Evolutionary conservation across 176 grass and related monocot species (phyloP), one percentile per base, ranked within the genome.

Genomic region (Poa pratensis): DNA sequence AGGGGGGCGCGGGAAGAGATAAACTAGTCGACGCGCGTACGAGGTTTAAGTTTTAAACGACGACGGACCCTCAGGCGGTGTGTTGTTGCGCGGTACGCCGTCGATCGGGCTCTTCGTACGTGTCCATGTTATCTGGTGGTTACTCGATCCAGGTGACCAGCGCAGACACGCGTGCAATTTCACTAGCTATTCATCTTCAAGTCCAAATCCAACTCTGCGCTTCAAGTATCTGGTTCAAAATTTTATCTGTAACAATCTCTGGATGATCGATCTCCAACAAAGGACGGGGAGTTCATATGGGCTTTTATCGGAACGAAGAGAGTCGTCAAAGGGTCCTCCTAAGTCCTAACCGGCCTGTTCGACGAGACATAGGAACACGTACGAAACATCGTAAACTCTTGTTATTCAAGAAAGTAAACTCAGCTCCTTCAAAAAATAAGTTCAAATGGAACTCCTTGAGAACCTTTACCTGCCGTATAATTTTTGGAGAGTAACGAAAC

Each of bases 1-100:
- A 43, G 66, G 34, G 32, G 9, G 39, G 42, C 40, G 69, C 70
- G 70, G 70, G 70, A 73, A 73, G 70, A 73, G 70, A 73, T 73
- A 48, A 15, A 46, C 69, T 16, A 26, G 69, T 46, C 12, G 43
- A 46, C 9, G 22, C 4, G 15, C 1, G 61, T 64, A 64, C 22
- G 40, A 73, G 70, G 43, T 46, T 35, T 3, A 7, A 72, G 43
- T 39, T 73, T 73, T 28, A 73, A 73, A 49, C 70, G 69, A 73
- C 3, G 13, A 17, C 40, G 40, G 40, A 15, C 69, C 9, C 32
- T 12, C 5, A 69, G 19, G 39, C n/a, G 69, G 16, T 67, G 5
- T 62, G 63, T 35, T 66, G 28, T 18, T 68, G 18, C 32, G 5
- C 26, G 26, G 26, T 64, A 32, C 61, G 60, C 60, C 60, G 61